Evolutionary conservation across 495 filamentous ascomycete species (phyloP).

Genomic region (Xylaria scruposa): DNA sequence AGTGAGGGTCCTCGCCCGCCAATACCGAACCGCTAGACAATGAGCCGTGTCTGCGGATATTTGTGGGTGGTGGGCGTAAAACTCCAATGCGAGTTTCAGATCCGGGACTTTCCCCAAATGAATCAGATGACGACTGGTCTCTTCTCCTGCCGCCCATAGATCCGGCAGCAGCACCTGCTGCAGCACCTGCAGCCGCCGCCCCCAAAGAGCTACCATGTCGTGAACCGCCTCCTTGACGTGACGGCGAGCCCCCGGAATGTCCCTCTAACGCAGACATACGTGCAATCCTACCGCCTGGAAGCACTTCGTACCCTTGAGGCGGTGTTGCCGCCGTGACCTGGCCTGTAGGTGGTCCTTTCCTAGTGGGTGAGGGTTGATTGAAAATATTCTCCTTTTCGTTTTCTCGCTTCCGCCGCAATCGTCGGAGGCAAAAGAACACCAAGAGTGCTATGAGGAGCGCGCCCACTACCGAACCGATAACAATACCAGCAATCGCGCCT

Average conservation of each 20-base stretch:
- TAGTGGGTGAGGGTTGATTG: slow-evolving; percentile 85
- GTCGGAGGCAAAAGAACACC: slow-evolving; percentile 64
- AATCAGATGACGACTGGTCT: slow-evolving; percentile 82
- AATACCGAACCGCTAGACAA: slow-evolving; percentile 86
- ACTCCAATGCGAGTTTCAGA: slow-evolving; percentile 66
- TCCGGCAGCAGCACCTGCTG: slow-evolving; percentile 43
- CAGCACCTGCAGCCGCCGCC: slow-evolving; percentile 50
- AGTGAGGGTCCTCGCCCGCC: slow-evolving; percentile 71
- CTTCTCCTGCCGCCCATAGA: slow-evolving; percentile 54
- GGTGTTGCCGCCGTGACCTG: slow-evolving; percentile 45
- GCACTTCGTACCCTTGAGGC: slow-evolving; percentile 70
- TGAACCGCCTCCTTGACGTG: slow-evolving; percentile 53
- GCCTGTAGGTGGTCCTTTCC: slow-evolving; percentile 56
- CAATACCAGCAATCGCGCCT: slow-evolving; percentile 88
- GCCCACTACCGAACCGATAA: slow-evolving; percentile 79
- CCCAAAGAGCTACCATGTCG: slow-evolving; percentile 37
- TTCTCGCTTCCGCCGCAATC: slow-evolving; percentile 63
- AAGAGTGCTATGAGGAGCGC: slow-evolving; percentile 70
- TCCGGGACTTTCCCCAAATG: slow-evolving; percentile 77
- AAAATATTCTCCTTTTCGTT: slow-evolving; percentile 70
- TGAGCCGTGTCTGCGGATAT: slow-evolving; percentile 74
- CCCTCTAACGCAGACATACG: slow-evolving; percentile 94
- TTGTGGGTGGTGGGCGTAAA: slow-evolving; percentile 66
- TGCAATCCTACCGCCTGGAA: slow-evolving; percentile 88
- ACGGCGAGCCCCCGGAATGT: slow-evolving; percentile 65